A percentile compares a stretch with the other conserved stretches of the same genome.
Evolutionary conservation across 2,329 filamentous ascomycete species (phyloP).

Genomic region (Nemania abortiva): DNA sequence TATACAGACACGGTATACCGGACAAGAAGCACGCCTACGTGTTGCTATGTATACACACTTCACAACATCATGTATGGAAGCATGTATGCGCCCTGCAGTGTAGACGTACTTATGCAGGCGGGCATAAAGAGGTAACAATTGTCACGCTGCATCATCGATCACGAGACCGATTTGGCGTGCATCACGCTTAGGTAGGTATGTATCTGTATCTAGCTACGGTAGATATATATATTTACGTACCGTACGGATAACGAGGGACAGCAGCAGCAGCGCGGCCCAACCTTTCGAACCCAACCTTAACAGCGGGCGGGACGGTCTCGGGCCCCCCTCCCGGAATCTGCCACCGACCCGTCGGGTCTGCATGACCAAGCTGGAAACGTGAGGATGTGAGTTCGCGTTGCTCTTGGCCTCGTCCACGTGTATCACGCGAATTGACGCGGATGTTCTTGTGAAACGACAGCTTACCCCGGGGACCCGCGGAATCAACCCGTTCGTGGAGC

Average conservation of each 20-base stretch:
- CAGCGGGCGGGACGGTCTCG: conserved; percentile 21
- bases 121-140: conserved; percentile 14
- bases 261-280: conserved; percentile 37
- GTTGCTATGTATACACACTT: not conserved
- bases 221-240: conserved; percentile 7
- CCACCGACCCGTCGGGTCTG: conserved; percentile 18
- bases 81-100: conserved; percentile 8
- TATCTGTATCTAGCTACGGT: no score
- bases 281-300: conserved; percentile 32
- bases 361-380: conserved; percentile 11
- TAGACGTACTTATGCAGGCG: conserved; percentile 4
- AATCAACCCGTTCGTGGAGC: conserved; percentile 29
- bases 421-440: conserved; percentile 28
- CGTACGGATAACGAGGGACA: conserved; percentile 10
- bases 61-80: conserved; percentile 1
- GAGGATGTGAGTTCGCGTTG: conserved; percentile 28
- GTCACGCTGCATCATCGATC: conserved; percentile 34
- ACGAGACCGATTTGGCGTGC: conserved; percentile 36
- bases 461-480: conserved; percentile 17
- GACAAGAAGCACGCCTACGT: conserved; percentile 1
- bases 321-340: conserved; percentile 11
- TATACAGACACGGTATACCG: not conserved
- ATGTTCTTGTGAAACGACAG: conserved; percentile 21
- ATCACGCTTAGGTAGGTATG: conserved; percentile 24
- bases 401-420: conserved; percentile 31